These are phyloP conservation scores for Solanum chacoense DNA, from an alignment of 305 asterid species.

Conservation along the genomic window DNA sequence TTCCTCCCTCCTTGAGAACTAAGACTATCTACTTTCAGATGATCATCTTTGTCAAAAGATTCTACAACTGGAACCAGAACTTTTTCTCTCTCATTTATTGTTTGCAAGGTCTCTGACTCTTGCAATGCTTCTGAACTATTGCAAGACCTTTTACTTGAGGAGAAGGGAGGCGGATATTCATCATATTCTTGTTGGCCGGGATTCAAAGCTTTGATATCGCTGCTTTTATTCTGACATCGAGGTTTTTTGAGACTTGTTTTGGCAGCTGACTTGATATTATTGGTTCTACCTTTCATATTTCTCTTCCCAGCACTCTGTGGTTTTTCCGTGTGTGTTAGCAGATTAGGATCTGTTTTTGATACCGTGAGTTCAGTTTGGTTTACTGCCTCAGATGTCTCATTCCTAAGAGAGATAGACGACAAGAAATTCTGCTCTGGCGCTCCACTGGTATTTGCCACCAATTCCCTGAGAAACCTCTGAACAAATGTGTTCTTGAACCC, in stretches of 20 bases:
- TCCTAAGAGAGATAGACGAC: conserved; percentile 18
- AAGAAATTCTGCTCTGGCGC: conserved; percentile 31
- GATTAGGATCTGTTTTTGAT: conserved; percentile 28
- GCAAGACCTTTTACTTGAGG: conserved; percentile 2
- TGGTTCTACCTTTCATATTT: conserved; percentile 31
- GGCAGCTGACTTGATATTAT: conserved; percentile 15
- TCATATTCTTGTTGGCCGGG: conserved; percentile 15
- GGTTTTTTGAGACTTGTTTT: conserved; percentile 14
- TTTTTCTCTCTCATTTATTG: conserved; percentile 21
- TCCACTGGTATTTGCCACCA: conserved; percentile 64
- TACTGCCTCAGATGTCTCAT: conserved; percentile 23
- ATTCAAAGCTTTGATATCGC: conserved; percentile 18
- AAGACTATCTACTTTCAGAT: conserved; percentile 18
- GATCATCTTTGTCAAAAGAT: conserved; percentile 21
- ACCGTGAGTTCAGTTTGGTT: conserved; percentile 18
- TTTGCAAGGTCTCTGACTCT: conserved; percentile 22
- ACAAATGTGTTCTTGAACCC: conserved; percentile 87
- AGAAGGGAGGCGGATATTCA: background rate
- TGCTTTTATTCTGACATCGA: conserved; percentile 15
- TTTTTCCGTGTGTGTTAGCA: conserved; percentile 21
- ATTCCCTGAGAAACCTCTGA: conserved; percentile 75
- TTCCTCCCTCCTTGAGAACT: conserved; percentile 17
- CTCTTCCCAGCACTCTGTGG: conserved; percentile 47
- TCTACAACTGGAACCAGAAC: conserved; percentile 18
- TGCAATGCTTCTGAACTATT: conserved; percentile 13